These are phyloP conservation scores for Aureobasidium lini DNA, from an alignment of 2,329 filamentous ascomycete genomes.

Conservation along the genomic window DNA sequence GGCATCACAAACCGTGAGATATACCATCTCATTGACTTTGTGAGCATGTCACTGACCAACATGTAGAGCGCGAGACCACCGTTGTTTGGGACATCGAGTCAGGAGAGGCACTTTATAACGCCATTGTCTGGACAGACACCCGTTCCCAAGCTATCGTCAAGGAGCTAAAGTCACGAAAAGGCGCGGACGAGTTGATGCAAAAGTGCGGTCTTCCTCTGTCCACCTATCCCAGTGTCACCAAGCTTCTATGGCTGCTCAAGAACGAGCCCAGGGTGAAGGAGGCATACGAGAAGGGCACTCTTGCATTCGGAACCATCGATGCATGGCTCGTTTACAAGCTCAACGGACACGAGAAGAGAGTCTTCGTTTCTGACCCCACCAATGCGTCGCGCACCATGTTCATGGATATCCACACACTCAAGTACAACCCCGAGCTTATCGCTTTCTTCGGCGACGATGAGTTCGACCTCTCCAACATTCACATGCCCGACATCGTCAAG, in stretches of 20 bases:
- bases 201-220: constrained; percentile 77
- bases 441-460: constrained; percentile 58
- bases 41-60: not conserved
- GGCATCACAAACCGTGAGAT: constrained; percentile 64
- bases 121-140: constrained; percentile 87
- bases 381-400: constrained; percentile 93
- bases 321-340: constrained; percentile 81
- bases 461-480: constrained; percentile 63
- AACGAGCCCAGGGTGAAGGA: constrained; percentile 62
- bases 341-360: constrained; percentile 62
- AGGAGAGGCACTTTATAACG: constrained; percentile 73
- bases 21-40: fast-evolving
- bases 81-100: constrained; percentile 77
- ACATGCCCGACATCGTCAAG: constrained; percentile 73
- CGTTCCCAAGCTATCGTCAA: constrained; percentile 68
- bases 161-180: constrained; percentile 61
- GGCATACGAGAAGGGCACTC: constrained; percentile 66
- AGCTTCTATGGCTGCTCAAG: constrained; percentile 73
- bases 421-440: constrained; percentile 72
- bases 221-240: constrained; percentile 81
- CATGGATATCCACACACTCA: constrained; percentile 73
- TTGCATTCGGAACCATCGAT: constrained; percentile 83
- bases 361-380: constrained; percentile 77
- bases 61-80: constrained; percentile 70
- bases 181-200: constrained; percentile 60